Evolutionary conservation across 805 yeast genomes (phyloP).

Genomic region (Wickerhamiella nectarea): DNA sequence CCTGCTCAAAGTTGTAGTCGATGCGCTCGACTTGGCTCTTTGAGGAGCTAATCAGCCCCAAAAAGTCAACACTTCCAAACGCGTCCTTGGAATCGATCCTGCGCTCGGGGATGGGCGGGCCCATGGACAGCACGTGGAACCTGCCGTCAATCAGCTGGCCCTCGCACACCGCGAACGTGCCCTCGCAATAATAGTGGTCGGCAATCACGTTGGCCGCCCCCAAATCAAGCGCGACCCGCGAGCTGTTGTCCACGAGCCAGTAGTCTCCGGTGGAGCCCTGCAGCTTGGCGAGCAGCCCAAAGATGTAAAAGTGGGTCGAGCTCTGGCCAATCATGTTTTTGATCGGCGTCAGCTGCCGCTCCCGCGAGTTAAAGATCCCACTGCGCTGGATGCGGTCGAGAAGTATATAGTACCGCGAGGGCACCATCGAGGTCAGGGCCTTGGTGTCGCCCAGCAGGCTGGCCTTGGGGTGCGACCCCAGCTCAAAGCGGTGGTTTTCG

Average conservation of each 20-base stretch:
- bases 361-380: slow-evolving; percentile 44
- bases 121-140: slow-evolving; percentile 62
- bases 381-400: slow-evolving; percentile 63
- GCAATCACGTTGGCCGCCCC: slow-evolving; percentile 40
- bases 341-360: slow-evolving; percentile 44
- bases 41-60: slow-evolving; percentile 31
- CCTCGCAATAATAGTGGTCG: slow-evolving; percentile 53
- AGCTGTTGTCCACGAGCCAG: slow-evolving; percentile 77
- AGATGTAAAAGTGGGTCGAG: slow-evolving; percentile 56
- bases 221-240: slow-evolving; percentile 50
- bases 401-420: slow-evolving; percentile 45
- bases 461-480: slow-evolving; percentile 9
- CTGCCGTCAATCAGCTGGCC: slow-evolving; percentile 56
- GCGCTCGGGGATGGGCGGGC: slow-evolving; percentile 81
- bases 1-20: slow-evolving; percentile 44
- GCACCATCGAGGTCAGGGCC: slow-evolving; percentile 19
- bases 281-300: slow-evolving; percentile 59
- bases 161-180: slow-evolving; percentile 67
- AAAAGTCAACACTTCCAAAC: slow-evolving; percentile 66
- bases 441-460: slow-evolving; percentile 18
- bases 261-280: slow-evolving; percentile 36
- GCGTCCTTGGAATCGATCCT: slow-evolving; percentile 53
- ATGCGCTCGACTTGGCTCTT: slow-evolving; percentile 32
- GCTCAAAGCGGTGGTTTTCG: slow-evolving; percentile 45
- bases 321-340: slow-evolving; percentile 80